Percentiles rank a stretch among this genome's conserved stretches.
Conservation (phyloP, 208 protist species). For the Tetramitus jugosus region DNA sequence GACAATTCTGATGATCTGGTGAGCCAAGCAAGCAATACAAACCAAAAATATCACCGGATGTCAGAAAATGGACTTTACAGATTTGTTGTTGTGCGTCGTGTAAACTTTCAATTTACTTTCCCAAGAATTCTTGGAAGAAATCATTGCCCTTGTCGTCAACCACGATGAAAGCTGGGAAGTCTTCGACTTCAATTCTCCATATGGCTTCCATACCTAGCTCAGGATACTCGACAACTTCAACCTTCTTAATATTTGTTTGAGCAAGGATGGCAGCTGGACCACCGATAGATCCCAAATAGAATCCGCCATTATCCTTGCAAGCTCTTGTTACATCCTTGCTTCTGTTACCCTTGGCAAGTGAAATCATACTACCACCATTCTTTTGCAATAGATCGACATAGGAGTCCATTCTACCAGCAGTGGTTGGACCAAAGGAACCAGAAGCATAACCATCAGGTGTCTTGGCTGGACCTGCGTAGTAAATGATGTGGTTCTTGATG, state of each 20-base stretch:
- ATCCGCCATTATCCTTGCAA: slow-evolving; percentile 87
- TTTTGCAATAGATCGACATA: slow-evolving; percentile 87
- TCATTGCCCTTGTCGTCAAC: slow-evolving; percentile 95
- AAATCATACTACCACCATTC: slow-evolving; percentile 74
- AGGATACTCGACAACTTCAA: slow-evolving; percentile 76
- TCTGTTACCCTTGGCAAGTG: slow-evolving; percentile 92
- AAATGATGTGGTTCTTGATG: slow-evolving; percentile 86
- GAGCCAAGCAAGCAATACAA: too few relatives aligned
- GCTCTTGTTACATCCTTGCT: slow-evolving; percentile 72
- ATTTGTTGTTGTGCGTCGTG: too few relatives aligned
- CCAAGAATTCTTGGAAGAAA: slow-evolving; percentile 62
- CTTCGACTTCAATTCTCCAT: slow-evolving; percentile 85
- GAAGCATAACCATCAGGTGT: slow-evolving; percentile 77
- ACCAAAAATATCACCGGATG: too few relatives aligned
- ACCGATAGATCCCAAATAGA: slow-evolving; percentile 92
- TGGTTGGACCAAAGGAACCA: slow-evolving; percentile 91
- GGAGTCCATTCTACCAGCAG: slow-evolving; percentile 86
- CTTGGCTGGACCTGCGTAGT: slow-evolving; percentile 96
- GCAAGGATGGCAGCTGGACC: slow-evolving; percentile 89
- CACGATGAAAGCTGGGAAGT: slow-evolving; percentile 94
- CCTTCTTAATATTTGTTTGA: slow-evolving; percentile 75
- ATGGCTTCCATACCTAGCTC: slow-evolving; percentile 81
- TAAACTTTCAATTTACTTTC: too few relatives aligned
- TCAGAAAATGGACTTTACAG: too few relatives aligned
- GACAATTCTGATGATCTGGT: too few relatives aligned